Evolutionary conservation across 1,284 basidiomycete genomes (phyloP).

Genomic region (Ganoderma resinaceum): DNA sequence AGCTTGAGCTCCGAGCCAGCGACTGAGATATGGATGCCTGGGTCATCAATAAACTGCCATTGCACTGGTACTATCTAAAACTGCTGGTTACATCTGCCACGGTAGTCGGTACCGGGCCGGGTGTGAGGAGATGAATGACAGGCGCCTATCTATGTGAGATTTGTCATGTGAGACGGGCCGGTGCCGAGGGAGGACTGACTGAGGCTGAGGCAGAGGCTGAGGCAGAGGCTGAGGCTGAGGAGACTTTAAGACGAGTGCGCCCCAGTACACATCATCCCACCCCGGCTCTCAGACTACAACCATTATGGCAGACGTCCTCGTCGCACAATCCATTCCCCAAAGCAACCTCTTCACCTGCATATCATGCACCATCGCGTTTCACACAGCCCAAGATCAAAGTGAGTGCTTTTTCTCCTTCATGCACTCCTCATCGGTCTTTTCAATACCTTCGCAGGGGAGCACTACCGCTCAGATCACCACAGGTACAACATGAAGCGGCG

Average conservation of each 20-base stretch:
- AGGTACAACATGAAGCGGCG: slow-evolving; percentile 99
- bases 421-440: slow-evolving; percentile 15
- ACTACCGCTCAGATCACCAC: slow-evolving; percentile 96
- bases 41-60: no score
- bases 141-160: no score
- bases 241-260: no score
- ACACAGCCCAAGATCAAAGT: slow-evolving; percentile 88
- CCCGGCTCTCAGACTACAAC: background rate
- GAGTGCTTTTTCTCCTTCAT: slow-evolving; percentile 36
- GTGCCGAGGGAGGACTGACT: background rate
- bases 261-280: background rate
- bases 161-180: no score
- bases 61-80: no score
- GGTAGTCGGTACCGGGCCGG: no score
- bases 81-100: no score
- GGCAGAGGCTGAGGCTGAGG: no score
- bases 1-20: no score
- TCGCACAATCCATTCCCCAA: slow-evolving; percentile 18
- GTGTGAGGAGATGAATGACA: no score
- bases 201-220: no score
- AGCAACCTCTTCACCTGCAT: slow-evolving; percentile 84
- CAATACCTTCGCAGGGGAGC: slow-evolving; percentile 55
- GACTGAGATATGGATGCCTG: no score
- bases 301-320: slow-evolving; percentile 26
- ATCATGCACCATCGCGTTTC: slow-evolving; percentile 92